Conservation (phyloP, 2,329 filamentous ascomycete genomes). For the Pseudogymnoascus sp. region DNA sequence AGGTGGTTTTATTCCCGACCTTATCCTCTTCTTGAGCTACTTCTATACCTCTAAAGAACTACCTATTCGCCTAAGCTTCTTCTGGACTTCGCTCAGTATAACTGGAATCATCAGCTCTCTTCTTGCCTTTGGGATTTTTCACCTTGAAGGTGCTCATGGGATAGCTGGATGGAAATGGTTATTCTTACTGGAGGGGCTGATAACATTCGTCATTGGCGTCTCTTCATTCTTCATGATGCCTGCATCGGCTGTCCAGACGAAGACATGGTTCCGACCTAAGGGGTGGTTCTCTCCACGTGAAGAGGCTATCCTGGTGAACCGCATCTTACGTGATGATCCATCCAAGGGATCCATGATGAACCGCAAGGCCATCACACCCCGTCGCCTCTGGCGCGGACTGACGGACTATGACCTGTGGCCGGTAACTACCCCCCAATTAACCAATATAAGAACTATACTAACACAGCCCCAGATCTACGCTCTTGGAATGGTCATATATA, state of each 20-base stretch:
- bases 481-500: conserved; percentile 41
- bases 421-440: conserved; percentile 27
- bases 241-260: conserved; percentile 53
- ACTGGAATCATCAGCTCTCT: conserved; percentile 35
- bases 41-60: conserved; percentile 68
- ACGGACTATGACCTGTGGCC: conserved; percentile 56
- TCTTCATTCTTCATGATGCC: conserved; percentile 50
- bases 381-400: conserved; percentile 42
- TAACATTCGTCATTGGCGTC: conserved; percentile 45
- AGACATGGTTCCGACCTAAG: conserved; percentile 44
- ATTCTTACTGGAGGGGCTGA: conserved; percentile 47
- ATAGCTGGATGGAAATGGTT: conserved; percentile 46
- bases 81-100: conserved; percentile 56
- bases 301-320: conserved; percentile 59
- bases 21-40: conserved; percentile 62
- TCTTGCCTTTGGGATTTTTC: conserved; percentile 48
- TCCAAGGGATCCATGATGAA: conserved; percentile 51
- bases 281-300: conserved; percentile 58
- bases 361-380: conserved; percentile 44
- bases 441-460: not conserved
- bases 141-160: conserved; percentile 40
- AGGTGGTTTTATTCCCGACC: conserved; percentile 56
- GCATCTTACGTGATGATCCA: conserved; percentile 44
- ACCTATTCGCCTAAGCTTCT: conserved; percentile 56
- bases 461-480: conserved; percentile 30